Base-by-base conservation (phyloP, 2,329 filamentous ascomycete species). In the Exophiala calicioides region DNA sequence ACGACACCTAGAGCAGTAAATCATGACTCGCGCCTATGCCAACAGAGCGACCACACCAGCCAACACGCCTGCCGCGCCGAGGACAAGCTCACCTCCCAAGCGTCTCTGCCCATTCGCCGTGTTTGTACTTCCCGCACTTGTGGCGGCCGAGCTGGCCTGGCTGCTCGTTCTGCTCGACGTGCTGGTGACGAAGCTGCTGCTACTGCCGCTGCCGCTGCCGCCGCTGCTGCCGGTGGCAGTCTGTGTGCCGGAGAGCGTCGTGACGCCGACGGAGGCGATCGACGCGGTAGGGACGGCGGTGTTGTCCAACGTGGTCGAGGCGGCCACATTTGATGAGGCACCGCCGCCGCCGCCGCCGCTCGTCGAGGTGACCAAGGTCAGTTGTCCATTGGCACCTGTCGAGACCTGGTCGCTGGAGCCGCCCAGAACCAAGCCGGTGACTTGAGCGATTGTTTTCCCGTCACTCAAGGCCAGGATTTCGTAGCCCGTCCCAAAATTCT, bases 21-120 rank as follows among this genome's bases (percentile, higher is more conserved):
- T n/a, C n/a, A n/a, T n/a, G 24, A 33, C 10, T 13, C 10, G 10
- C 7, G 16, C 5, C 29, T 31, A 50, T 37, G 44, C 49, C 5
- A 52, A 13, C 23, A 52, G 43, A 5, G 44, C 44, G 13, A 52
- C 33, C 15, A 52, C 10, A 18, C 49, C 44, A 8, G 49, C 44
- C n/a, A 52, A n/a, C 1, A 47, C 13, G 16, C 49, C 49, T 7
- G 44, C 49, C 13, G 44, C 44, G 21, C 43, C 23, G 13, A 52
- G 34, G 4, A 47, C 37, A 5, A 47, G 19, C 21, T 51, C 43
- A 16, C 43, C 37, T 3, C 23, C 18, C 16, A 36, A 30, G 9
- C 32, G 19, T 26, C 16, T 47, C 24, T 42, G 37, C 3, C 48
- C 33, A 16, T 36, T 44, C 8, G 48, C 48, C 16, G 38, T 44